phyloP scores from a whole-genome alignment of 163 green algal genomes.

The Chloromonas sp. region DNA sequence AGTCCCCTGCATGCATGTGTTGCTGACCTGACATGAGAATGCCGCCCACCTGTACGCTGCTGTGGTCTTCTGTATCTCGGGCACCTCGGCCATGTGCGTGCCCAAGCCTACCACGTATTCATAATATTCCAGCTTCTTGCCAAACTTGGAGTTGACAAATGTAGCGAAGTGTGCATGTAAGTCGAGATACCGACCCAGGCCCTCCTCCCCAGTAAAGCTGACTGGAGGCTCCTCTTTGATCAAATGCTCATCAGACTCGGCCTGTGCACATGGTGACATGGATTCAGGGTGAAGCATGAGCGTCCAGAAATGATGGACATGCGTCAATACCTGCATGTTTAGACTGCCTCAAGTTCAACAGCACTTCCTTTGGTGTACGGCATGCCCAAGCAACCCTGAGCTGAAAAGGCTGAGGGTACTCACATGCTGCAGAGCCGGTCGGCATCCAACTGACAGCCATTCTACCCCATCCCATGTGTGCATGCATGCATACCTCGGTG shows the following conservation, averaged over 20 bases:
- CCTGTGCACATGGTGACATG: conserved; percentile 19
- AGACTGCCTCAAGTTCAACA: no score
- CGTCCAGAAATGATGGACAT: no score
- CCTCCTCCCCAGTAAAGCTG: conserved; percentile 84
- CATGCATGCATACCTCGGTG: conserved; percentile 41
- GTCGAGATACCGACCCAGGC: conserved; percentile 83
- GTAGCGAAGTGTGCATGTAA: conserved; percentile 70
- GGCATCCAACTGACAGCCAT: no score
- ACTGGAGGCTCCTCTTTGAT: conserved; percentile 49
- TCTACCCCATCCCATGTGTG: neutral
- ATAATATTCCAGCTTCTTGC: conserved; percentile 66
- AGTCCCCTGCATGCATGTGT: no score
- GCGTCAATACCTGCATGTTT: no score
- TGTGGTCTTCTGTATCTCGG: conserved; percentile 29
- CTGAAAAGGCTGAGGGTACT: no score
- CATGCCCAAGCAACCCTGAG: no score
- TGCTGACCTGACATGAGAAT: no score
- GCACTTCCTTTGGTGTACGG: no score
- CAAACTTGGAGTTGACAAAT: conserved; percentile 86
- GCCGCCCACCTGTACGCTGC: conserved; percentile 47
- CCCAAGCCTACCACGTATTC: conserved; percentile 64
- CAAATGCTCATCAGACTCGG: conserved; percentile 49
- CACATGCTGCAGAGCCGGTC: no score
- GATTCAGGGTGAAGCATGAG: no score
- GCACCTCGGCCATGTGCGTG: conserved; percentile 48